Base-by-base conservation (phyloP, 2,329 filamentous ascomycete genomes). In the Colletotrichum melonis region DNA sequence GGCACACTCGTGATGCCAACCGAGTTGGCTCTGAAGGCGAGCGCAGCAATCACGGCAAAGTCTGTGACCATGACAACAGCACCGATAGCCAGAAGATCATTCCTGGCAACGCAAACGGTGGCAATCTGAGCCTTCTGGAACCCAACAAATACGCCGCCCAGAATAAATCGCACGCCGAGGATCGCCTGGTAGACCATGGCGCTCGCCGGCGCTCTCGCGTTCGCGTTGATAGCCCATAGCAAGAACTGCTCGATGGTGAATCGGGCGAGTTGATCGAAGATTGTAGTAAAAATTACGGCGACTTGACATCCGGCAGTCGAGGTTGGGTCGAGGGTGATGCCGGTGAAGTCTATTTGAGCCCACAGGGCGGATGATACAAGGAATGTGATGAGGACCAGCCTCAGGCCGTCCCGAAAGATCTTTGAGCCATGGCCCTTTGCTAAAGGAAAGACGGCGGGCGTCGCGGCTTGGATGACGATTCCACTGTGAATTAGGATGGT, bases 331-430 rank as follows among this genome's bases (percentile, higher is more conserved):
- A 89, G 82, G 66, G 88, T 78, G 28, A 86, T 86, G 32, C 87
- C 81, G 67, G 87, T 80, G 74, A 91, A 91, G 69, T 85, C 85
- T 74, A 84, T 79, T 54, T 87, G 80, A 59, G 88, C 88, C 89
- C 89, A 91, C 62, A 89, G 82, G 75, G 85, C 84, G 35, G 87
- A 83, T 70, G 85, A 83, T 30, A 85, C 74, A 77, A 90, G 84
- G 79, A 90, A 90, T 76, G 83, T 80, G 78, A 86, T 82, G 88
- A 91, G 89, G 88, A 86, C 88, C 88, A 91, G 89, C 89, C 89
- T 90, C 88, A 87, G 85, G 83, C 88, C 87, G 82, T 90, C 88
- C 81, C 87, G 85, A 78, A 88, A 84, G 73, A 89, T 80, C 54
- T 85, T 81, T 73, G 84, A 84, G 78, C 85, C 83, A 83, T 88